These are phyloP conservation scores for Trichophyton simii DNA, from an alignment of 2,329 filamentous ascomycete genomes.

Conservation along the genomic window DNA sequence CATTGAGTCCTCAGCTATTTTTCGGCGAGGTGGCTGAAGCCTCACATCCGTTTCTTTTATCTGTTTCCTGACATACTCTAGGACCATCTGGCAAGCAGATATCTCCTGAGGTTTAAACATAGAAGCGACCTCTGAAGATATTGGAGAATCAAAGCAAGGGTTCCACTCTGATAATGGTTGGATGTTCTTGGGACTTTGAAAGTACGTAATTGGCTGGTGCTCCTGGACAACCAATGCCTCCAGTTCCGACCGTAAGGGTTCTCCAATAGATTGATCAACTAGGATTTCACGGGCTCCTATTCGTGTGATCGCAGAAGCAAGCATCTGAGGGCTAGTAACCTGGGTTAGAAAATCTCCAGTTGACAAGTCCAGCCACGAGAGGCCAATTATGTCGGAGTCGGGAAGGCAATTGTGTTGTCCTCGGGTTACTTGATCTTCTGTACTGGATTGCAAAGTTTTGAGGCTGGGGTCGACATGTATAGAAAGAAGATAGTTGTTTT, in stretches of 20 bases:
- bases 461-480: conserved; percentile 46
- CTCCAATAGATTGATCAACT: conserved; percentile 52
- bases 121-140: conserved; percentile 41
- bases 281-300: conserved; percentile 78
- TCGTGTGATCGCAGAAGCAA: conserved; percentile 71
- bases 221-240: conserved; percentile 61
- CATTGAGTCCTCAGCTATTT: conserved; percentile 67
- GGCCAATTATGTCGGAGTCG: conserved; percentile 46
- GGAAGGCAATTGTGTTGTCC: conserved; percentile 22
- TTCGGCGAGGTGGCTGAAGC: conserved; percentile 67
- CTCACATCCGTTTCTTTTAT: conserved; percentile 67
- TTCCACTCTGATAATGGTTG: conserved; percentile 53
- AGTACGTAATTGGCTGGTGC: conserved; percentile 62
- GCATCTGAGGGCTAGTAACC: conserved; percentile 52
- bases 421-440: conserved; percentile 11
- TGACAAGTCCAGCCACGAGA: conserved; percentile 90
- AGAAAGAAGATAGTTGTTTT: conserved; percentile 84
- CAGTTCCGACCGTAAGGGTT: conserved; percentile 48
- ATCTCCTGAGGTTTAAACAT: conserved; percentile 59
- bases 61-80: conserved; percentile 71
- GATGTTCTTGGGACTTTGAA: conserved; percentile 36
- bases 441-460: conserved; percentile 15
- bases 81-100: conserved; percentile 62
- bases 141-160: conserved; percentile 61
- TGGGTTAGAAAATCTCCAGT: conserved; percentile 92